phyloP scores from a whole-genome alignment of 768 basidiomycete genomes.

The Cubamyces lactineus region DNA sequence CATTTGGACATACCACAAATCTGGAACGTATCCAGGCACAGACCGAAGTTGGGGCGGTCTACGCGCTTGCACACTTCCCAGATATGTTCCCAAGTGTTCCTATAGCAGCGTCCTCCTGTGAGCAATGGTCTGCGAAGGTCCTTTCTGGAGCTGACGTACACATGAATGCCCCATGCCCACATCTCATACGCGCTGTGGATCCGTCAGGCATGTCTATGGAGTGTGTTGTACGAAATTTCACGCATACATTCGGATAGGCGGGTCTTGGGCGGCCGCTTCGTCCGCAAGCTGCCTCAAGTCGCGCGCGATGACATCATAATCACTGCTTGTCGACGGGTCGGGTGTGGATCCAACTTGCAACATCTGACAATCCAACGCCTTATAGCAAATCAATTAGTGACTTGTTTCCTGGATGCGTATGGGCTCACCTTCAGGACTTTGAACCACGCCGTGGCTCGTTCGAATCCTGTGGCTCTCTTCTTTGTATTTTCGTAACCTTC shows the following conservation, averaged over 20 bases:
- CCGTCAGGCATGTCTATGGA: not conserved
- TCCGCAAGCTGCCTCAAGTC: slow-evolving; percentile 34
- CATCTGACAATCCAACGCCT: slow-evolving; percentile 34
- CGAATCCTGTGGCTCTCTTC: slow-evolving; percentile 25
- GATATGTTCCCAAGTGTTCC: slow-evolving; percentile 37
- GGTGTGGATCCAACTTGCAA: slow-evolving; percentile 37
- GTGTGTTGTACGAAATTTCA: not conserved
- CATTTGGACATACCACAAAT: slow-evolving; percentile 30
- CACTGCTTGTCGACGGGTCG: slow-evolving; percentile 28
- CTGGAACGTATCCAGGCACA: slow-evolving; percentile 39
- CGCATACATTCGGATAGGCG: slow-evolving; percentile 33
- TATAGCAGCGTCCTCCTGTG: not conserved
- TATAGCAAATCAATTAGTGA: not conserved
- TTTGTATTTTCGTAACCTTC: slow-evolving; percentile 31
- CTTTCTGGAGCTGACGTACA: slow-evolving; percentile 24
- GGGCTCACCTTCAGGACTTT: slow-evolving; percentile 27
- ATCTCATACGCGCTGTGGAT: slow-evolving; percentile 36
- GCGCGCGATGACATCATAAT: slow-evolving; percentile 35
- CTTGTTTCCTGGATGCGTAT: too few relatives aligned
- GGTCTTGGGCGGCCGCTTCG: slow-evolving; percentile 31
- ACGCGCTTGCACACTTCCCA: slow-evolving; percentile 37
- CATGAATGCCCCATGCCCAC: slow-evolving; percentile 38
- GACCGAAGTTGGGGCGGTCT: slow-evolving; percentile 35
- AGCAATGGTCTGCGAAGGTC: not conserved
- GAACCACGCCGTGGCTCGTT: slow-evolving; percentile 34